Evolutionary conservation across 2,329 filamentous ascomycete species (phyloP), one percentile per base, ranked within the genome.

Genomic region (Volutella citrinella): DNA sequence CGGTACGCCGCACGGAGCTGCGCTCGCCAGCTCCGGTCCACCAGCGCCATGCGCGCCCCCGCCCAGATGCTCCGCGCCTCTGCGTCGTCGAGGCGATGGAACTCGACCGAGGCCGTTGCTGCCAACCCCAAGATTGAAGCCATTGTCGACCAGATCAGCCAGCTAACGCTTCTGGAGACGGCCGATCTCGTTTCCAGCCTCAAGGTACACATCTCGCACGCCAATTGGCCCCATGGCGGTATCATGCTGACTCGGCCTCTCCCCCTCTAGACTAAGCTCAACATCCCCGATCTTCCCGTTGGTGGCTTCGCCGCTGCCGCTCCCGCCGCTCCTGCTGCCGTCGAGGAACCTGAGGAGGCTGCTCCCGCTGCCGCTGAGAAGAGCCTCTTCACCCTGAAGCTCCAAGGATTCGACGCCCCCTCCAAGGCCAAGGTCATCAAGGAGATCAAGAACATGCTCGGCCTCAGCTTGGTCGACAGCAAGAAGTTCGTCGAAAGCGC

Each of bases 401-500:
- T 99, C 45, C 77, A 87, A 65, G 84, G 84, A 21, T 94, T 97
- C 63, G 94, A 98, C 33, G 76, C 89, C 18, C 76, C 69, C 31
- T 72, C 91, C 48, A 99, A 99, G 76, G 89, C 94, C 56, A 99
- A 99, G 84, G 75, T 98, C 56, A 99, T 98, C 78, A 99, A 99
- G 80, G 93, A 99, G 74, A 78, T 99, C 72, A 99, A 99, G 82
- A 82, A 80, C 58, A 76, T 98, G 80, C 74, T 99, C 42, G 93
- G 93, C 26, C 70, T 98, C 60, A 94, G 87, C 63, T 77, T 99
- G 72, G 94, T 99, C 52, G 93, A 99, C 69, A 95, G 87, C 71
- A 99, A 99, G 84, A 99, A 99, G 76, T 99, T 99, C 59, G 93
- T 98, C 49, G 93, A 99, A 77, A 88, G 87, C 60, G 90, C 87